Percentiles rank a stretch among this genome's conserved stretches.
Evolutionary conservation across 176 grass and related monocot species (phyloP).

Genomic region (Otatea glauca): DNA sequence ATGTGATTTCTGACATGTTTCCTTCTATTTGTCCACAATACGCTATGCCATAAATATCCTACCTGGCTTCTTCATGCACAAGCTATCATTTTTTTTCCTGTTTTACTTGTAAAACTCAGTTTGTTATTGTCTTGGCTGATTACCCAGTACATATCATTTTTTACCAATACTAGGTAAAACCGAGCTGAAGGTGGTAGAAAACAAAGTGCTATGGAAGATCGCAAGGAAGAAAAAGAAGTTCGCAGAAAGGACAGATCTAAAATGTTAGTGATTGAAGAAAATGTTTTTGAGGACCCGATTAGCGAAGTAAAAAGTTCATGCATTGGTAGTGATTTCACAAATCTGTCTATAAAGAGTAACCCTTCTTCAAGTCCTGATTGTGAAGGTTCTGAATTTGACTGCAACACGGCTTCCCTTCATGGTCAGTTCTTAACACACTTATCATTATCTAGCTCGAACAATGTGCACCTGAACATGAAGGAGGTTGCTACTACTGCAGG

Average conservation of each 20-base stretch:
- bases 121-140: background rate
- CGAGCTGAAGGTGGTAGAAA: background rate
- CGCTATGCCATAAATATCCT: background rate
- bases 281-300: background rate
- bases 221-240: background rate
- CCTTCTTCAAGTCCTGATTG: conserved; percentile 23
- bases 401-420: conserved; percentile 17
- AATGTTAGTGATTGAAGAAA: background rate
- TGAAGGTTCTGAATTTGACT: conserved; percentile 34
- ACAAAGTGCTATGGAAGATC: conserved; percentile 5
- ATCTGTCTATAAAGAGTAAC: conserved; percentile 29
- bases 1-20: background rate
- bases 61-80: background rate
- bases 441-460: conserved; percentile 10
- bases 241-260: background rate
- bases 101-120: background rate
- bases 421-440: conserved; percentile 6
- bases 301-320: background rate
- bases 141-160: conserved; percentile 8
- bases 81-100: background rate
- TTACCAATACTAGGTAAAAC: conserved; percentile 7
- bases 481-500: background rate
- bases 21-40: conserved; percentile 19
- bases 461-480: background rate
- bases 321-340: background rate